Evolutionary conservation across 345 rosid genomes (phyloP).

Genomic region (Balakata baccata): DNA sequence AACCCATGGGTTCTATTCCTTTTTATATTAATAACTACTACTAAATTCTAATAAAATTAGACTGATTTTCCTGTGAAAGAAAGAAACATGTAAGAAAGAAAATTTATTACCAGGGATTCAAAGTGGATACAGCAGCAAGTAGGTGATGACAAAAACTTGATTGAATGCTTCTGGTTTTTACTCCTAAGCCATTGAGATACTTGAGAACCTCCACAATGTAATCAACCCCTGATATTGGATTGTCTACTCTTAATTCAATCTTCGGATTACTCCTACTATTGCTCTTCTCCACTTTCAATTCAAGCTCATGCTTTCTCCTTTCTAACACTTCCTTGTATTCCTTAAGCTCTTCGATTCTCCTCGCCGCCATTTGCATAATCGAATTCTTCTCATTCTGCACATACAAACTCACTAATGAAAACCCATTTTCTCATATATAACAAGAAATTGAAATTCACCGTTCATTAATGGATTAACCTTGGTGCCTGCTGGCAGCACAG

Average conservation of each 20-base stretch:
- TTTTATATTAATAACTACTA: no score
- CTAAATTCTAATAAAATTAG: no score
- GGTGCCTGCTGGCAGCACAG: conserved; percentile 53
- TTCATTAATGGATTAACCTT: conserved; percentile 40
- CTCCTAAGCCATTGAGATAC: conserved; percentile 41
- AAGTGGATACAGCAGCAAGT: conserved; percentile 41
- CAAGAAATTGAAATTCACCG: no score
- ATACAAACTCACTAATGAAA: neutral
- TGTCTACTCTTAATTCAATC: conserved; percentile 36
- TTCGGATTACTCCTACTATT: conserved; percentile 23
- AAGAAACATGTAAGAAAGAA: neutral
- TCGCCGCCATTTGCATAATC: conserved; percentile 41
- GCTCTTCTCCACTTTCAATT: conserved; percentile 16
- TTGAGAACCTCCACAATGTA: conserved; percentile 54
- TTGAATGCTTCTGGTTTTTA: conserved; percentile 30
- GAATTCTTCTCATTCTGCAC: conserved; percentile 61
- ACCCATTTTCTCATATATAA: no score
- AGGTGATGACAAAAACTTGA: conserved; percentile 37
- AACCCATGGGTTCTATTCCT: no score
- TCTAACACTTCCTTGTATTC: conserved; percentile 38
- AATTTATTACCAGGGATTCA: conserved; percentile 37
- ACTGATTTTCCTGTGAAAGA: neutral
- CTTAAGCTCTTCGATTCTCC: conserved; percentile 42
- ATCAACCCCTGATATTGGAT: conserved; percentile 55
- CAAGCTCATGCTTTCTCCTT: conserved; percentile 34